Evolutionary conservation across 2,329 filamentous ascomycete species (phyloP).

Genomic region (Fusarium sp.): DNA sequence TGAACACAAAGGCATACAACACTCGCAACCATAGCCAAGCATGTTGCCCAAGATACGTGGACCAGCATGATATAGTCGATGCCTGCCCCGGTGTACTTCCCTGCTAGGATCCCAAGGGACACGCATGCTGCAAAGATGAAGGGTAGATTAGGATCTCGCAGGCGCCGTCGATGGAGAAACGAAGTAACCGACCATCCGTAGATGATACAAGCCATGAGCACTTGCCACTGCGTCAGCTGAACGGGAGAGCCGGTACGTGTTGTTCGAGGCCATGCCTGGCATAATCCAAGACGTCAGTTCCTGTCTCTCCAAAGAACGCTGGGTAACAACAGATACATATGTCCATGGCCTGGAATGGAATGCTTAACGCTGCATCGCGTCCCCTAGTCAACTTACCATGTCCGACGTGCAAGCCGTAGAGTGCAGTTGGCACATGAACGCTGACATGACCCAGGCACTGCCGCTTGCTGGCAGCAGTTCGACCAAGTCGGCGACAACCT

Average conservation of each 20-base stretch:
- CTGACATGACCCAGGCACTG: conserved; percentile 38
- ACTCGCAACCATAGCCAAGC: conserved; percentile 39
- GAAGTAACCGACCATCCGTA: conserved; percentile 41
- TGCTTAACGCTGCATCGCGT: not conserved
- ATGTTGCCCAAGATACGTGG: conserved; percentile 41
- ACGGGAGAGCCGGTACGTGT: conserved; percentile 19
- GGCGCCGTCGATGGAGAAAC: conserved; percentile 37
- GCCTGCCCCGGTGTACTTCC: conserved; percentile 33
- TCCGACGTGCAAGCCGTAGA: conserved; percentile 16
- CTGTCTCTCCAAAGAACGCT: conserved; percentile 9
- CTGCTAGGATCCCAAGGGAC: conserved; percentile 26
- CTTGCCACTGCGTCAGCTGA: conserved; percentile 33
- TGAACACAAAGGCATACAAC: conserved; percentile 20
- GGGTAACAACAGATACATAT: not conserved
- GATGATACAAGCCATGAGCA: conserved; percentile 36
- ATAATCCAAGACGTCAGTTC: conserved; percentile 31
- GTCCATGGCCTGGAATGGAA: not conserved
- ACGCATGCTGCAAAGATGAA: conserved; percentile 36
- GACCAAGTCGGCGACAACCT: conserved; percentile 24
- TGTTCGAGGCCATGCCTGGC: conserved; percentile 28
- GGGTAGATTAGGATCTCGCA: conserved; percentile 28
- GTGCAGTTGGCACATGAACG: conserved; percentile 32
- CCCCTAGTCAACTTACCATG: conserved; percentile 29
- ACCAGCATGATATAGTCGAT: conserved; percentile 38
- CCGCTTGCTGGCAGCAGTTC: conserved; percentile 37